Percentiles rank a stretch among this genome's conserved stretches.
phyloP scores from a whole-genome alignment of 2,329 filamentous ascomycete genomes.

The Orbilia quercus region DNA sequence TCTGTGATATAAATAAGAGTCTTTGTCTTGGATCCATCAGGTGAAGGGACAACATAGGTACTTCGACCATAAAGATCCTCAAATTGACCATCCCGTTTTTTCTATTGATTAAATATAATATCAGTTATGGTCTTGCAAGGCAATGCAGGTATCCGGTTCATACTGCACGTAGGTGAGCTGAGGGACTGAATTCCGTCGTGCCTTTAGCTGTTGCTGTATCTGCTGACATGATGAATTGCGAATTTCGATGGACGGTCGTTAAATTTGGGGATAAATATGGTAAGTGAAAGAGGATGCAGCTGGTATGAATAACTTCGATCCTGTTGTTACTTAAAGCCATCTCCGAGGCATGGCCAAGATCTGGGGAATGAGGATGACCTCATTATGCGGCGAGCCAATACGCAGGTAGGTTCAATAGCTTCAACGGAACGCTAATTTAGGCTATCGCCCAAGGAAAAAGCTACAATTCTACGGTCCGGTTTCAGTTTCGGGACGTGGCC shows the following conservation, averaged over 20 bases:
- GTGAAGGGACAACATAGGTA: constrained; percentile 36
- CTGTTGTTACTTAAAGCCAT: neutral
- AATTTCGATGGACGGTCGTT: too few relatives aligned
- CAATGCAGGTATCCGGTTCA: too few relatives aligned
- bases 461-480: too few relatives aligned
- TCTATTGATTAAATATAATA: constrained; percentile 6
- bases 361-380: constrained; percentile 34
- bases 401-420: too few relatives aligned
- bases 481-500: too few relatives aligned
- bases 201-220: constrained; percentile 6
- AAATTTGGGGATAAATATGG: too few relatives aligned
- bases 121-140: neutral
- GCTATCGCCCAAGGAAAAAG: too few relatives aligned
- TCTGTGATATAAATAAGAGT: constrained; percentile 48
- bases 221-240: constrained; percentile 4
- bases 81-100: constrained; percentile 34
- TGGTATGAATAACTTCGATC: too few relatives aligned
- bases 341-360: neutral
- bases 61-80: constrained; percentile 49
- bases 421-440: too few relatives aligned
- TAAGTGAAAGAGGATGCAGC: too few relatives aligned
- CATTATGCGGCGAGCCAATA: constrained; percentile 34
- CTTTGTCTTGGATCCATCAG: constrained; percentile 47
- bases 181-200: constrained; percentile 21
- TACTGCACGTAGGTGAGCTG: constrained; percentile 32